Conservation (phyloP, 805 yeast species). For the Nakazawaea laoshanensis region DNA sequence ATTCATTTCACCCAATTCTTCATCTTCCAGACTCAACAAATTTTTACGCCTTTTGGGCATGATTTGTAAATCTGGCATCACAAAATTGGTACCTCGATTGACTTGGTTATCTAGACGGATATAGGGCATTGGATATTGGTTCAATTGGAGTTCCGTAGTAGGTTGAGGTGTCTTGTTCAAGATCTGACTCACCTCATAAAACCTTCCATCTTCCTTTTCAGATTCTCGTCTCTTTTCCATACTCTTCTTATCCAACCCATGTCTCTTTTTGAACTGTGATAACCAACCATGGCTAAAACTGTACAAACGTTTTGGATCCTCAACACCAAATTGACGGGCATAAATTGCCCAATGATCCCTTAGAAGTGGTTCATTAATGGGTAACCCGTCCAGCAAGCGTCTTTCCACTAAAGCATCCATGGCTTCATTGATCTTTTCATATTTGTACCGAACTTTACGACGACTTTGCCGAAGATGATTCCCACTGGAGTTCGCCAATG, state of each 20-base stretch:
- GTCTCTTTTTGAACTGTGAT: constrained; percentile 50
- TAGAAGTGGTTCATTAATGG: constrained; percentile 45
- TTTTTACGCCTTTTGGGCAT: too few relatives aligned
- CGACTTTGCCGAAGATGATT: constrained; percentile 22
- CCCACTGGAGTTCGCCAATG: constrained; percentile 15
- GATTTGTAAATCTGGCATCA: too few relatives aligned
- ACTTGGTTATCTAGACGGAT: too few relatives aligned
- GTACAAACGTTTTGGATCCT: constrained; percentile 47
- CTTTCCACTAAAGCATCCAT: constrained; percentile 47
- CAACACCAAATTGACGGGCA: constrained; percentile 49
- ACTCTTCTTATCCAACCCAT: constrained; percentile 32
- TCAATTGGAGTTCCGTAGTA: too few relatives aligned
- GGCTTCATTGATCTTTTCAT: constrained; percentile 48
- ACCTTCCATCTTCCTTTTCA: too few relatives aligned
- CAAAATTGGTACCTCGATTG: too few relatives aligned
- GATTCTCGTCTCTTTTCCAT: too few relatives aligned
- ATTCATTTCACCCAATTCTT: too few relatives aligned
- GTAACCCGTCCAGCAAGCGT: constrained; percentile 31
- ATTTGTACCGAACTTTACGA: constrained; percentile 43
- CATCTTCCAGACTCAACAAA: too few relatives aligned
- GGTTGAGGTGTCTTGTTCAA: too few relatives aligned
- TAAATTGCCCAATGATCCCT: constrained; percentile 48
- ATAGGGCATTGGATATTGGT: too few relatives aligned
- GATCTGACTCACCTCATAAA: constrained; percentile 9
- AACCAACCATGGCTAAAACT: constrained; percentile 59